phyloP scores from a whole-genome alignment of 2,329 filamentous ascomycete genomes.

The Corinectria fuckeliana region DNA sequence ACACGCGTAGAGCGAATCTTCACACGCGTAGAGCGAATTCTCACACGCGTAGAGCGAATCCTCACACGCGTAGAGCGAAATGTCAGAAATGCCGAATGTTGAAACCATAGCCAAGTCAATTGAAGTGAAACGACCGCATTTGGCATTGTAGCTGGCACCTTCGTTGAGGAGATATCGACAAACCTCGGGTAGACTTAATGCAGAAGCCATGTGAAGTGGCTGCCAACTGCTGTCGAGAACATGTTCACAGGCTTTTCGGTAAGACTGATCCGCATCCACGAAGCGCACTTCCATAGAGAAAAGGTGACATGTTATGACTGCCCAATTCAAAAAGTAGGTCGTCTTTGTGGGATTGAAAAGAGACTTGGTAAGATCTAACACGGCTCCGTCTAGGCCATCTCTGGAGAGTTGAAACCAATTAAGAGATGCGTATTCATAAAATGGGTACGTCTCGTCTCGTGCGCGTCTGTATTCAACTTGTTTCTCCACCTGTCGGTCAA shows the following conservation, averaged over 20 bases:
- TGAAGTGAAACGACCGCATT: not conserved
- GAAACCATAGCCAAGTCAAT: not conserved
- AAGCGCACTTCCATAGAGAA: no score
- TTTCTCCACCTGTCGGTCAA: not conserved
- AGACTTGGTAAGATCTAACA: not conserved
- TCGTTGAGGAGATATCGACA: not conserved
- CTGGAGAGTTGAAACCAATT: not conserved
- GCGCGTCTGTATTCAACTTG: fast-evolving
- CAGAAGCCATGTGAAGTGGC: conserved; percentile 19
- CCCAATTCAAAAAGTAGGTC: not conserved
- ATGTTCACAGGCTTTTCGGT: not conserved
- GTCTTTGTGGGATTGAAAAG: conserved; percentile 5
- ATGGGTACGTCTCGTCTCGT: not conserved
- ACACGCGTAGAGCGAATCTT: no score
- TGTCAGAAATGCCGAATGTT: not conserved
- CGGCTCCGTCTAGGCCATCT: fast-evolving
- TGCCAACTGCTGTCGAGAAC: not conserved
- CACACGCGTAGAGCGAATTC: no score
- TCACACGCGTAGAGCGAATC: no score
- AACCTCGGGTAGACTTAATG: conserved; percentile 14
- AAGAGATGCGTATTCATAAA: conserved; percentile 4
- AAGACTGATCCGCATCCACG: no score
- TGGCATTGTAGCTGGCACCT: not conserved
- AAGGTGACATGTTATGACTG: not conserved
- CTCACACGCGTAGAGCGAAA: no score